These are phyloP conservation scores for Calamus simplicifolius DNA, from an alignment of 176 grass and related monocot genomes.

Conservation along the genomic window DNA sequence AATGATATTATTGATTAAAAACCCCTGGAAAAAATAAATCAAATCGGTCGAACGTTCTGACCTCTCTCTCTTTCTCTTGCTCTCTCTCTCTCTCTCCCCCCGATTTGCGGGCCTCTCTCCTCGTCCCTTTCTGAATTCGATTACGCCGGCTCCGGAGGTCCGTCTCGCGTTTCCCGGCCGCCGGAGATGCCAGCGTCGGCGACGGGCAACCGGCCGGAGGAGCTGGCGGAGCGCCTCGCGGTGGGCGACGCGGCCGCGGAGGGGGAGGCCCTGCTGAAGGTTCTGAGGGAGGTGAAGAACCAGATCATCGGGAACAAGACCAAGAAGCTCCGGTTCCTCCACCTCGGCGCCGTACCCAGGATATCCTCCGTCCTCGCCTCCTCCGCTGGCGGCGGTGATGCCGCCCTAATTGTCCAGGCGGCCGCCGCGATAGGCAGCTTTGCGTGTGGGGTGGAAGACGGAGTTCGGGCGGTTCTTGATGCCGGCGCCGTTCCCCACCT, in stretches of 20 bases:
- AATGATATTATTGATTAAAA: no score
- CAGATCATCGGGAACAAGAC: constrained; percentile 98
- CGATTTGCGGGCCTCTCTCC: no score
- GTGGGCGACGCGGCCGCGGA: constrained; percentile 26
- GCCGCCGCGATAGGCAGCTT: constrained; percentile 83
- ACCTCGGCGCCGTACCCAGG: constrained; percentile 68
- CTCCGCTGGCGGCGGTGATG: constrained; percentile 16
- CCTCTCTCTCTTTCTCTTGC: no score
- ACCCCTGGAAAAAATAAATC: no score
- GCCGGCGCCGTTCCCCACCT: constrained; percentile 63
- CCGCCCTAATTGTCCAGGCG: constrained; percentile 76
- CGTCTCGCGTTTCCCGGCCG: not conserved
- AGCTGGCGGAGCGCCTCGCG: constrained; percentile 41
- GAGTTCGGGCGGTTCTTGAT: constrained; percentile 63
- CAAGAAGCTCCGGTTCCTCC: constrained; percentile 92
- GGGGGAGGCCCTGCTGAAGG: constrained; percentile 40
- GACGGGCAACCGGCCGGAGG: constrained; percentile 35
- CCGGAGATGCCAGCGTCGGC: constrained; percentile 6
- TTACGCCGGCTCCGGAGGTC: no score
- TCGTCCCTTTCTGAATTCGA: no score
- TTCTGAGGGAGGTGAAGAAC: constrained; percentile 90
- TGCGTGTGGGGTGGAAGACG: constrained; percentile 89
- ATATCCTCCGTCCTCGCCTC: constrained; percentile 57
- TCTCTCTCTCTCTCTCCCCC: no score
- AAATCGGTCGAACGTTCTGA: no score